Percentiles rank a stretch among this genome's conserved stretches.
These are phyloP conservation scores for Cystobasidiopsis lactophilus DNA, from an alignment of 768 basidiomycete genomes.

Conservation along the genomic window DNA sequence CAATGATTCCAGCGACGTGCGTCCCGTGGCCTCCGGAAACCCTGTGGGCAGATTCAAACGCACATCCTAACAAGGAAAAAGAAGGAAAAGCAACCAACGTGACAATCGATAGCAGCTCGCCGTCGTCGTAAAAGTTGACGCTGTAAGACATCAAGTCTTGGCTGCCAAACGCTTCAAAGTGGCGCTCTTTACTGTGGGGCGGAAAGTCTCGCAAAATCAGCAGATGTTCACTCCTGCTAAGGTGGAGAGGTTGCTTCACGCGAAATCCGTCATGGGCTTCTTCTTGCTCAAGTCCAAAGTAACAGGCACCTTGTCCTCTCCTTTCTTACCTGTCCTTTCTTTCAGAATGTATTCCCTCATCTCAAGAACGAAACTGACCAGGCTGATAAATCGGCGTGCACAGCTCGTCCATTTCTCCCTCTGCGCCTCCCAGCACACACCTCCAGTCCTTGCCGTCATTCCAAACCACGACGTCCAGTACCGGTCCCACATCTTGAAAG, in stretches of 20 bases:
- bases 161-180: constrained; percentile 7
- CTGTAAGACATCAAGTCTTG: constrained; percentile 9
- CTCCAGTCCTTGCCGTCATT: constrained; percentile 9
- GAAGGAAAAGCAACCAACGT: too few species aligned
- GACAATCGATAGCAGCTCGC: not conserved
- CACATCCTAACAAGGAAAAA: not conserved
- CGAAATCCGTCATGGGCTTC: constrained; percentile 9
- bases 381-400: not conserved
- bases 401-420: constrained; percentile 6
- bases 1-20: constrained; percentile 9
- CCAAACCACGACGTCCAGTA: constrained; percentile 8
- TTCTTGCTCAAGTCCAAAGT: not conserved
- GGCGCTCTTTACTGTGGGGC: constrained; percentile 3
- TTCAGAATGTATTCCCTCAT: too few species aligned
- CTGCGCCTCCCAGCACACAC: constrained; percentile 7
- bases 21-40: constrained; percentile 7
- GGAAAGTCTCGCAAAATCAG: too few species aligned
- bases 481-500: constrained; percentile 6
- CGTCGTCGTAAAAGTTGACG: constrained; percentile 9
- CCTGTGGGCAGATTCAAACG: not conserved
- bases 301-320: not conserved
- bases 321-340: too few species aligned
- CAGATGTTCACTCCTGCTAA: too few species aligned
- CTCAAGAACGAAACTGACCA: too few species aligned
- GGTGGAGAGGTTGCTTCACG: too few species aligned